Conservation (phyloP, 176 grass and related monocot species). For the Avena insularis region DNA sequence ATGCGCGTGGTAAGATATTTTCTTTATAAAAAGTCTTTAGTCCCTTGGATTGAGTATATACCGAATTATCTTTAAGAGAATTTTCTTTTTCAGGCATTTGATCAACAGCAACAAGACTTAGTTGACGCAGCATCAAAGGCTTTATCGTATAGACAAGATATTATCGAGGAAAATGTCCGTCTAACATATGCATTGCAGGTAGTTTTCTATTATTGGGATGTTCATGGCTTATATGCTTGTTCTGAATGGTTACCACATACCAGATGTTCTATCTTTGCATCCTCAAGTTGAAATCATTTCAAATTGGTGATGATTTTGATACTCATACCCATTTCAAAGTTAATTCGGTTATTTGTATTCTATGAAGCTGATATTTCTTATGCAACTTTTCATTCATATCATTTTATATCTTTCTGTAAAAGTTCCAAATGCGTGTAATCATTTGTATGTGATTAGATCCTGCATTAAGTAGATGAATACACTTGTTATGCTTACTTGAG, state of each 20-base stretch:
- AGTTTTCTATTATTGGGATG: slow-evolving; percentile 20
- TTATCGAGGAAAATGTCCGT: slow-evolving; percentile 92
- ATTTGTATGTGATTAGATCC: not conserved
- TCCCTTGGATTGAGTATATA: not conserved
- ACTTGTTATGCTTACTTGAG: slow-evolving; percentile 26
- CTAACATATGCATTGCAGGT: slow-evolving; percentile 87
- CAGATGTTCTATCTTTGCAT: slow-evolving; percentile 18
- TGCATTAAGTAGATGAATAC: slow-evolving; percentile 4
- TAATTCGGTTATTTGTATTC: not conserved
- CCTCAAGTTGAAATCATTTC: slow-evolving; percentile 3
- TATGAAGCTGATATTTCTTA: slow-evolving; percentile 27
- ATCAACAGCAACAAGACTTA: slow-evolving; percentile 90
- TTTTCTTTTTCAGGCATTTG: slow-evolving; percentile 75
- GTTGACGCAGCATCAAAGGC: slow-evolving; percentile 91
- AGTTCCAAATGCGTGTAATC: not conserved
- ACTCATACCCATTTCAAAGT: slow-evolving; percentile 20
- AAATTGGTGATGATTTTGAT: slow-evolving; percentile 5
- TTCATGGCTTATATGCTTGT: not conserved
- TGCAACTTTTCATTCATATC: slow-evolving; percentile 19
- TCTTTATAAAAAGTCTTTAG: not conserved
- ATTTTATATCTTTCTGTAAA: slow-evolving; percentile 17
- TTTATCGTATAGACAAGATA: slow-evolving; percentile 94
- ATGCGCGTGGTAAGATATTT: slow-evolving; percentile 71
- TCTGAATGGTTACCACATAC: not conserved
- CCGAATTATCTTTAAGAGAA: not conserved